These are phyloP conservation scores for Retiboletus fuscus DNA, from an alignment of 1,284 basidiomycete genomes.

Conservation along the genomic window DNA sequence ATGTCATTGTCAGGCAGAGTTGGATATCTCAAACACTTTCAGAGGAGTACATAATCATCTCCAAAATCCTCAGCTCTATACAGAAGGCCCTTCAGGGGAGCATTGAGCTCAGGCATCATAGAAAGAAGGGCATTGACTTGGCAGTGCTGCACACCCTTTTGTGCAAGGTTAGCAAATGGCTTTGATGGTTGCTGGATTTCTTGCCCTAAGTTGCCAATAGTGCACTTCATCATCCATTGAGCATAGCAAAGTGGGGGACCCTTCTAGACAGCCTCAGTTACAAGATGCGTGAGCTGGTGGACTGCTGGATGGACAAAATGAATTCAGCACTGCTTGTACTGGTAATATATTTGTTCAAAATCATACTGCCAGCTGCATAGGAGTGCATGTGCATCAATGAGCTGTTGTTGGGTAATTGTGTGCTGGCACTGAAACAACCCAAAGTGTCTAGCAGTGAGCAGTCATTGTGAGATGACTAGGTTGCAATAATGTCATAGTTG, in stretches of 20 bases:
- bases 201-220: background rate
- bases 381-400: background rate
- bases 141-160: background rate
- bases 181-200: background rate
- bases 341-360: background rate
- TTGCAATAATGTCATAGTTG: too few species aligned
- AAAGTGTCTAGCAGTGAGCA: too few species aligned
- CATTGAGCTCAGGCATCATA: too few species aligned
- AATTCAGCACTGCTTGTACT: background rate
- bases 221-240: constrained; percentile 9
- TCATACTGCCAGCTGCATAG: background rate
- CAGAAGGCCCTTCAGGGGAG: too few species aligned
- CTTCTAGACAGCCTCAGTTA: background rate
- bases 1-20: too few species aligned
- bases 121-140: background rate
- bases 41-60: too few species aligned
- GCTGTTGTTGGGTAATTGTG: background rate
- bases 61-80: too few species aligned
- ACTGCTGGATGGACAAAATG: constrained; percentile 12
- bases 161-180: background rate
- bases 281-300: background rate
- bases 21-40: too few species aligned
- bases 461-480: too few species aligned
- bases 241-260: background rate
- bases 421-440: too few species aligned